Base-by-base conservation (phyloP, 2,329 filamentous ascomycete genomes). In the Plectosphaerella cucumerina region DNA sequence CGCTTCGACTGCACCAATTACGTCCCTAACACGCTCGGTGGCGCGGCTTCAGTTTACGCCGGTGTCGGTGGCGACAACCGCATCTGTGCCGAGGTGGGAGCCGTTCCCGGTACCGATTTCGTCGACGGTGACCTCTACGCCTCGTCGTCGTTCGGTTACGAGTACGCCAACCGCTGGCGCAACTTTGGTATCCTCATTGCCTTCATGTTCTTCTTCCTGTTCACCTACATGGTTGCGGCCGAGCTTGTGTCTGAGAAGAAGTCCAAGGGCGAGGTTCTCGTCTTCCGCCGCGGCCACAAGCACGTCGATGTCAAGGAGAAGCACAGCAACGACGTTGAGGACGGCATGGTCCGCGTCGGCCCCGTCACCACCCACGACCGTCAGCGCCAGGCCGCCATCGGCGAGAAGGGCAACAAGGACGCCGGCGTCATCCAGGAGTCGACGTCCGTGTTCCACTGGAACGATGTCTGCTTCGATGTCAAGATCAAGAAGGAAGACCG, bases 361-460 rank as follows among this genome's bases (percentile, higher is more conserved):
- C 74, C 76, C 10, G 63, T 71, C 17, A 70, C 72, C 14, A 78
- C 76, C 8, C 69, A 74, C n/a, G 70, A 72, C 44, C 68, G 68
- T 26, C 68, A 65, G 23, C 62, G 63, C 17, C n/a, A 18, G n/a
- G 39, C 39, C 39, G 35, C 15, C 11, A 62, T 60, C 50, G 61
- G 59, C 26, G 63, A 69, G 41, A 73, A 75, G 59, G 65, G 60
- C 22, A 62, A 68, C 41, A 73, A 74, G 59, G 65, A 72, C 48
- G 60, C 52, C 5, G 73, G 68, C 41, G 74, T 71, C 34, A 62
- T 80, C 3, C 66, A 74, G 59, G 57, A 66, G 57, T 85, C 90
- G 63, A 90, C 82, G 5, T 87, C 88, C 20, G 82, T 92, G 54
- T 95, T 95, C 75, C 87, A 90, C 62, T 96, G 90, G 91, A 80